These are phyloP conservation scores for Hortaea werneckii DNA, from an alignment of 2,329 filamentous ascomycete genomes.

Conservation along the genomic window DNA sequence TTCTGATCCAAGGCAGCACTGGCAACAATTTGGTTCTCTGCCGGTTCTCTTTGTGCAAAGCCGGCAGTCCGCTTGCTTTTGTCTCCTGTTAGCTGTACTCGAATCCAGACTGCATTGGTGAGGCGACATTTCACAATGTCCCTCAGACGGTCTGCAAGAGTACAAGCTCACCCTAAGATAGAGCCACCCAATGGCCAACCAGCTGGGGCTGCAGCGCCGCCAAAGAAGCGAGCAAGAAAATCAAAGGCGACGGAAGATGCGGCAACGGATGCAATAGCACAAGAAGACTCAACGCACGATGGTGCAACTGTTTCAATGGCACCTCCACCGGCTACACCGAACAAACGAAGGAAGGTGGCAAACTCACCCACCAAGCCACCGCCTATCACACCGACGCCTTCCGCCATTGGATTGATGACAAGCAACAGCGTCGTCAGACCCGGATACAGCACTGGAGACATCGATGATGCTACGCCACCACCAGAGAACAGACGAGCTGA, in stretches of 20 bases:
- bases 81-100: too few species aligned
- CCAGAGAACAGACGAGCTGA: slow-evolving; percentile 47
- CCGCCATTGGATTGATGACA: slow-evolving; percentile 38
- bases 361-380: slow-evolving; percentile 20
- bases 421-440: slow-evolving; percentile 19
- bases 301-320: slow-evolving; percentile 13
- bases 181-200: slow-evolving; percentile 3
- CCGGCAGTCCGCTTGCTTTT: too few species aligned
- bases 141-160: slow-evolving; percentile 42
- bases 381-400: slow-evolving; percentile 40
- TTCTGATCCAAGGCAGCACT: too few species aligned
- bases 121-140: slow-evolving; percentile 32
- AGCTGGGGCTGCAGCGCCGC: slow-evolving; percentile 6
- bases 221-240: slow-evolving; percentile 16
- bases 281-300: slow-evolving; percentile 5
- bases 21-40: too few species aligned
- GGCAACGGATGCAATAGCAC: slow-evolving; percentile 7
- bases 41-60: too few species aligned
- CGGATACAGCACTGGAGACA: slow-evolving; percentile 32
- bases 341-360: slow-evolving; percentile 20
- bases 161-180: slow-evolving; percentile 16
- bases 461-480: slow-evolving; percentile 25
- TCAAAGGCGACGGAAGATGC: slow-evolving; percentile 11
- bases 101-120: too few species aligned
- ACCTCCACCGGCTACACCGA: slow-evolving; percentile 23